Base-by-base conservation (phyloP, 2,329 filamentous ascomycete genomes). In the Chaetomium olivaceum region DNA sequence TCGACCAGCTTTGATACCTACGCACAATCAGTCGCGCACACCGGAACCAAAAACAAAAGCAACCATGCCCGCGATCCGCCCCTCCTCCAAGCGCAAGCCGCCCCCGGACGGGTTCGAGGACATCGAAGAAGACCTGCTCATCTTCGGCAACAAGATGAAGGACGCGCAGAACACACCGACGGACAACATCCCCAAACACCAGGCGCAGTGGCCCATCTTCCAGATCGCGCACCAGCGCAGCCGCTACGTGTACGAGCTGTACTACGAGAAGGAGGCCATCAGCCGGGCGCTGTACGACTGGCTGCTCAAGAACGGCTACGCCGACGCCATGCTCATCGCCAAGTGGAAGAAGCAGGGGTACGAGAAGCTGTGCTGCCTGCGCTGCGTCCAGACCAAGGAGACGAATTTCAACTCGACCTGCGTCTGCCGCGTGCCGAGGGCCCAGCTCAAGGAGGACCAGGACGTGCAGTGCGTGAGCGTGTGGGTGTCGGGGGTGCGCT, bases 271-370 rank as follows among this genome's bases (percentile, higher is more conserved):
- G 80, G 92, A 97, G 80, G 94, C 94, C 60, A 98, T 99, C 77
- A 91, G 87, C 78, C 94, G 91, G 80, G 83, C 89, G 78, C 83
- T 99, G 23, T 99, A 99, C 79, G 95, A 98, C 72, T 99, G 92
- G 89, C 81, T 98, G 70, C 82, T 99, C 67, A 99, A 99, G 85
- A 97, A 99, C 76, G 89, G 89, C 58, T 98, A 99, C 77, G 95
- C 93, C 5, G 95, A 99, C 79, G 88, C 91, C 55, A 95, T 93
- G 82, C 81, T 99, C 75, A 98, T 99, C 75, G 95, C 95, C 16
- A 99, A 99, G 81, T 99, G 95, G 95, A 99, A 99, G 87, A 99
- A 99, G 82, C 91, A 96, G 74, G 95, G 95, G 19, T 99, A 99
- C 75, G 95, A 99, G 79, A 97, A 98, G 91, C 81, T 99, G 52